Evolutionary conservation across 495 filamentous ascomycete species (phyloP).

Genomic region (Staphylotrichum longicolle): DNA sequence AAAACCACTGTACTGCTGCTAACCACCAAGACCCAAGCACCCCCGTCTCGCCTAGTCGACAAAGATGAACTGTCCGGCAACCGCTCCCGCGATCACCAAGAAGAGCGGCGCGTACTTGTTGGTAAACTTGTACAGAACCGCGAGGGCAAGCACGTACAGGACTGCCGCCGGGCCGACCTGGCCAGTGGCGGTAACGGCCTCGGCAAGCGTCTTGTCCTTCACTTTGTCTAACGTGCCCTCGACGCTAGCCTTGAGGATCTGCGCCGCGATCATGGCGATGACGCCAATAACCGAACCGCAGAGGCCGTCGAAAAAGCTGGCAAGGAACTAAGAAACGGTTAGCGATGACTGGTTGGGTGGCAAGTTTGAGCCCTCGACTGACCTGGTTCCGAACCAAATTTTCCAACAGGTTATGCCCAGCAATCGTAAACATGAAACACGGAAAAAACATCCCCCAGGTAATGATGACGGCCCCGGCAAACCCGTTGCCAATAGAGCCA

Average conservation of each 20-base stretch:
- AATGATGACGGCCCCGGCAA: constrained; percentile 16
- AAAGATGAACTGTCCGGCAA: constrained; percentile 36
- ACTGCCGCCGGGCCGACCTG: constrained; percentile 32
- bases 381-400: constrained; percentile 21
- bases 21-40: too few species aligned
- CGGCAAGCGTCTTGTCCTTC: constrained; percentile 11
- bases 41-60: constrained; percentile 1
- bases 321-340: constrained; percentile 14
- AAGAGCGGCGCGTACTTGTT: constrained; percentile 33
- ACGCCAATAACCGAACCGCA: constrained; percentile 20
- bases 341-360: background rate
- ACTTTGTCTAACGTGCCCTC: constrained; percentile 23
- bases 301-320: constrained; percentile 23
- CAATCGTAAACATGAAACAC: constrained; percentile 21
- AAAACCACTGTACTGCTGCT: too few species aligned
- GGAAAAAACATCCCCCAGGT: constrained; percentile 20
- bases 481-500: constrained; percentile 12
- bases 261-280: constrained; percentile 15
- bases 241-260: constrained; percentile 32
- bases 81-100: constrained; percentile 27
- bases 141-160: constrained; percentile 30
- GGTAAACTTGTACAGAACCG: constrained; percentile 36
- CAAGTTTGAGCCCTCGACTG: background rate
- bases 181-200: constrained; percentile 15
- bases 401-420: constrained; percentile 19